Evolutionary conservation across 2,329 filamentous ascomycete genomes (phyloP).

Genomic region (Ceratocystis cacaofunesta): DNA sequence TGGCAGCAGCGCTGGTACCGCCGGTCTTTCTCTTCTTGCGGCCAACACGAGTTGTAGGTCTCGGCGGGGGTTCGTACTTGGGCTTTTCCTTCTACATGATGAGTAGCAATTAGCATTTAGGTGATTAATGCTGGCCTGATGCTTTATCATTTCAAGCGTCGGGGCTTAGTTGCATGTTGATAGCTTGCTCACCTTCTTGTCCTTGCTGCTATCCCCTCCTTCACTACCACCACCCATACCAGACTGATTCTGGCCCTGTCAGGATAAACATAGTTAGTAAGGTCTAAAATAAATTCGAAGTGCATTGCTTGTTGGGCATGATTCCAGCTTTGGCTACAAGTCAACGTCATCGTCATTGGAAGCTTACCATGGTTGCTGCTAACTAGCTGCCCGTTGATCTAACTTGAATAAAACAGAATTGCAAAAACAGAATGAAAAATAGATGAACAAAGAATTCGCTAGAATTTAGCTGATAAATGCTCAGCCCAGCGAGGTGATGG

Average conservation of each 20-base stretch:
- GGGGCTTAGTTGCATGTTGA: neutral
- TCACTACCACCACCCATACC: conserved; percentile 63
- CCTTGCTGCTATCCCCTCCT: conserved; percentile 61
- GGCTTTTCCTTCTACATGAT: conserved; percentile 87
- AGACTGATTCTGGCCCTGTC: conserved; percentile 70
- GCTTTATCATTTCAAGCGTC: neutral
- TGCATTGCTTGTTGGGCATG: neutral
- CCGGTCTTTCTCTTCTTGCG: conserved; percentile 97
- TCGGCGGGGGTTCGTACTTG: conserved; percentile 97
- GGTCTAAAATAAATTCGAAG: neutral
- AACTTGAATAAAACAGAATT: neutral
- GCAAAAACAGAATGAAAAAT: neutral
- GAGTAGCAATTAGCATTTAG: neutral
- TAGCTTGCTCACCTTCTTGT: conserved; percentile 64
- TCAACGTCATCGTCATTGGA: neutral
- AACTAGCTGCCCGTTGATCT: neutral
- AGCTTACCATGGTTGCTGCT: conserved; percentile 5
- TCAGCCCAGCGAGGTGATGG: conserved; percentile 1
- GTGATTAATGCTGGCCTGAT: too few species aligned
- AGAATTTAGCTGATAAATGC: neutral
- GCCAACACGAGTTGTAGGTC: conserved; percentile 89
- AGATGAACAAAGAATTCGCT: neutral
- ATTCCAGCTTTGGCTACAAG: neutral
- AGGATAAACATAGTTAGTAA: conserved; percentile 4
- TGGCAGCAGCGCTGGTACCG: conserved; percentile 84